These are phyloP conservation scores for Tricholoma saponaceum DNA, from an alignment of 768 basidiomycete genomes.

Conservation along the genomic window DNA sequence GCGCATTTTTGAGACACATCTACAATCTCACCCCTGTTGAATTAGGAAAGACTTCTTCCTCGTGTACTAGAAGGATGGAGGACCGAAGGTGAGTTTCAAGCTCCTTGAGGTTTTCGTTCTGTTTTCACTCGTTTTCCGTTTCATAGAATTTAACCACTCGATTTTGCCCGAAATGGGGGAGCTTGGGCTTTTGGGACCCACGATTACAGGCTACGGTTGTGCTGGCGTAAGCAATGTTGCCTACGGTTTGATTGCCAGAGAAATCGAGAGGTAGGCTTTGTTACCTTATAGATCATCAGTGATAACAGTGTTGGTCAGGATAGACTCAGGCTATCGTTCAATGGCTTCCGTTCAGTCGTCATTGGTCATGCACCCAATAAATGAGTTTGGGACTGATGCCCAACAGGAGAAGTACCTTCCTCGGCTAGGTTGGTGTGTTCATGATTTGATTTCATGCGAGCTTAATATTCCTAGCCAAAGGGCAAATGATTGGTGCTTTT, in stretches of 20 bases:
- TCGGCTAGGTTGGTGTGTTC: conserved; percentile 51
- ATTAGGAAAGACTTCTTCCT: conserved; percentile 77
- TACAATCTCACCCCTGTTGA: neutral
- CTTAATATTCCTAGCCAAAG: conserved; percentile 50
- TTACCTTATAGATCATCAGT: neutral
- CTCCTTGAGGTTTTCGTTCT: neutral
- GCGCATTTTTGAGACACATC: neutral
- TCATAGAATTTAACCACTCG: conserved; percentile 66
- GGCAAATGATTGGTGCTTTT: conserved; percentile 89
- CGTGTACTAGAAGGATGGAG: conserved; percentile 87
- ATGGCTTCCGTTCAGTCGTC: conserved; percentile 95
- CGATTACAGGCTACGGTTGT: conserved; percentile 91
- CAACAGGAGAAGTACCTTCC: conserved; percentile 94
- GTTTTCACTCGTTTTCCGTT: neutral
- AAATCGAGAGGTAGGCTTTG: conserved; percentile 74
- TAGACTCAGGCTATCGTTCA: conserved; percentile 96
- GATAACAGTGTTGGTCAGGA: conserved; percentile 36
- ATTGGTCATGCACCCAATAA: conserved; percentile 92
- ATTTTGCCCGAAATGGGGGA: conserved; percentile 91
- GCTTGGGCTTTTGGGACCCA: conserved; percentile 86
- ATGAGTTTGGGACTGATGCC: conserved; percentile 82
- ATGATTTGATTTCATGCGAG: no score
- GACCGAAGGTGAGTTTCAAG: conserved; percentile 63
- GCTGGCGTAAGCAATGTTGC: conserved; percentile 90
- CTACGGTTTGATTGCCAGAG: conserved; percentile 90